phyloP scores from a whole-genome alignment of 1,139 yeast species.

The Arxiozyma bovina region DNA sequence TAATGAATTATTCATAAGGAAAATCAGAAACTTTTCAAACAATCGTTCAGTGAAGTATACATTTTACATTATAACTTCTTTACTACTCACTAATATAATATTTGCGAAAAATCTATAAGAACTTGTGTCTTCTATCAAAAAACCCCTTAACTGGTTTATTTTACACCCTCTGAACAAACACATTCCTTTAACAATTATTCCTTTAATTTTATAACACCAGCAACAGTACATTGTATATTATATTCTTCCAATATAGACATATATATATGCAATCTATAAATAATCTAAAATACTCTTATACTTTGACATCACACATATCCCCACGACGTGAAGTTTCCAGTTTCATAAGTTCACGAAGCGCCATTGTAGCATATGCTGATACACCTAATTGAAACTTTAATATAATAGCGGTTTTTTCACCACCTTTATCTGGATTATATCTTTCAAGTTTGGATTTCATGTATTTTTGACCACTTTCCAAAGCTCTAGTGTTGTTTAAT shows the following conservation, averaged over 20 bases:
- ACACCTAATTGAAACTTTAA: constrained; percentile 72
- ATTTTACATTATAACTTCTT: too few relatives aligned
- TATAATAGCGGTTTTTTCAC: constrained; percentile 58
- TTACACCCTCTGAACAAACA: too few relatives aligned
- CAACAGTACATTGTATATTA: too few relatives aligned
- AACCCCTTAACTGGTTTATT: too few relatives aligned
- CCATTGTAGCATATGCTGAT: constrained; percentile 97
- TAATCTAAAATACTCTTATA: constrained; percentile 6
- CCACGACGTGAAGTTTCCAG: constrained; percentile 67
- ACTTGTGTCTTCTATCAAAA: too few relatives aligned
- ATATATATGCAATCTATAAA: not conserved
- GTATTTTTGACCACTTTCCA: constrained; percentile 29
- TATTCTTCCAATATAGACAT: not conserved
- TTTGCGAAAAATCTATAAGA: too few relatives aligned
- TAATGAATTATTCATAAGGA: too few relatives aligned
- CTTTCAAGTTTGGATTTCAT: constrained; percentile 31
- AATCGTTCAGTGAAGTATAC: too few relatives aligned
- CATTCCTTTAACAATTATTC: too few relatives aligned
- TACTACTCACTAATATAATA: not conserved
- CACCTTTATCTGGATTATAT: constrained; percentile 37
- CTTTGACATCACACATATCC: constrained; percentile 37
- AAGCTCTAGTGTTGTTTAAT: constrained; percentile 37
- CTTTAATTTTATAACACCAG: too few relatives aligned
- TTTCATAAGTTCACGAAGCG: constrained; percentile 83
- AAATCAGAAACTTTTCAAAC: not conserved